Evolutionary conservation across 1,284 basidiomycete species (phyloP), one percentile per base, ranked within the genome.

Genomic region (Vanrija sp.): DNA sequence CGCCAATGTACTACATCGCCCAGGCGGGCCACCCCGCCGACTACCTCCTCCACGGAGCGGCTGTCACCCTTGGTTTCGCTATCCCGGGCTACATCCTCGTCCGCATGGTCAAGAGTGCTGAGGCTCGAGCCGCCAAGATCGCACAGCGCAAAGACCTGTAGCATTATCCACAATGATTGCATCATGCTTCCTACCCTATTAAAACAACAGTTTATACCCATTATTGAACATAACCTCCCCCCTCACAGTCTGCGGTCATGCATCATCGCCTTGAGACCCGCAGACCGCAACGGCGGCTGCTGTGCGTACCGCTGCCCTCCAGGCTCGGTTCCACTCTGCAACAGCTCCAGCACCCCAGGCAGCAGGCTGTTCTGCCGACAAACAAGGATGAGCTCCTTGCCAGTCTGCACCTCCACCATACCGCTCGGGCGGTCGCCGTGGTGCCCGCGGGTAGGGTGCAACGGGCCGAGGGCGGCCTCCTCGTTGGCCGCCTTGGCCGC

Each of bases 301-400:
- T 28, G 28, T 3, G 34, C 10, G 9, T 34, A 12, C 9, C 34
- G 18, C 8, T 4, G 29, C 21, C 16, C 16, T 15, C 46, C 19
- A 12, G 38, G 38, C 38, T 57, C 48, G 3, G 51, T 25, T n/a
- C 49, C 51, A 10, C 18, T 43, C 40, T 73, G 67, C 16, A 77
- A 53, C 25, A 75, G 59, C 55, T 72, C 71, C 43, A 77, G 60
- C 26, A 77, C 61, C 1, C 69, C 58, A 10, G 74, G 73, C 21
- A 77, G 57, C 7, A 77, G 57, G 46, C 69, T 72, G 58, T 77
- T 77, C 53, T 77, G 75, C 40, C 74, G 61, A 49, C 74, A 76
- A 0, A 75, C 62, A n/a, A 77, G 55, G 10, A 76, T 73, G 38
- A 77, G 60, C 58, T 76, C 74, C 50, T 76, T 76, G 21, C 74